Evolutionary conservation across 2,329 filamentous ascomycete species (phyloP).

Genomic region (Colletotrichum sp.): DNA sequence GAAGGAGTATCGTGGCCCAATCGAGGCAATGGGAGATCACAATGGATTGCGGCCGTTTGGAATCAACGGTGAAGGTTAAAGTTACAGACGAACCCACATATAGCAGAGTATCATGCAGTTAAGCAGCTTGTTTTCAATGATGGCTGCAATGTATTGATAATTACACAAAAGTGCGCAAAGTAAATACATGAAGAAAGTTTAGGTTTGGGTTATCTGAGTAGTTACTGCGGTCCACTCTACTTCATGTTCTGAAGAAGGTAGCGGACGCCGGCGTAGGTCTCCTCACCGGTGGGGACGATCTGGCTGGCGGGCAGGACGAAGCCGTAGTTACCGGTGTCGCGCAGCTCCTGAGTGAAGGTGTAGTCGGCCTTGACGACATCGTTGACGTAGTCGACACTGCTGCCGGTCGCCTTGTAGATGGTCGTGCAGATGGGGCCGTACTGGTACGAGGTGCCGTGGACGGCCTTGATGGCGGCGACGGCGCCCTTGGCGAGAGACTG

Average conservation of each 20-base stretch:
- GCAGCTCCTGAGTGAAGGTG: constrained; percentile 45
- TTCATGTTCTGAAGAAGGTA: constrained; percentile 59
- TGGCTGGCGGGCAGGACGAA: constrained; percentile 48
- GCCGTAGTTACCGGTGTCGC: constrained; percentile 40
- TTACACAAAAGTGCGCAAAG: not conserved
- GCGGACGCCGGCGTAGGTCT: constrained; percentile 56
- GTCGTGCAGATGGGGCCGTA: constrained; percentile 63
- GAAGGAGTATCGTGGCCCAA: rapidly evolving
- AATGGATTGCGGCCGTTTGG: not conserved
- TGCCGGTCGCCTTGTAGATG: constrained; percentile 62
- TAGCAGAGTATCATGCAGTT: not conserved
- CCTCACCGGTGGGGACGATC: constrained; percentile 48
- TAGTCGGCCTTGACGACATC: constrained; percentile 48
- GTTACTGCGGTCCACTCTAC: constrained; percentile 6
- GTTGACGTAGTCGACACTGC: constrained; percentile 49
- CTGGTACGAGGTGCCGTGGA: constrained; percentile 43
- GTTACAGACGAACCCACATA: not conserved
- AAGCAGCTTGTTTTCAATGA: not conserved
- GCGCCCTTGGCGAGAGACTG: constrained; percentile 52
- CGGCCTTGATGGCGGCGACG: constrained; percentile 53
- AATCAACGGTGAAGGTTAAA: not conserved
- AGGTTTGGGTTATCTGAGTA: not conserved
- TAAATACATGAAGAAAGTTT: not conserved
- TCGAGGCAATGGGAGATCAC: not conserved
- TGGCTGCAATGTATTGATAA: not conserved